These are phyloP conservation scores for Pythium sukuiense DNA, from an alignment of 352 stramenopile species.

Conservation along the genomic window DNA sequence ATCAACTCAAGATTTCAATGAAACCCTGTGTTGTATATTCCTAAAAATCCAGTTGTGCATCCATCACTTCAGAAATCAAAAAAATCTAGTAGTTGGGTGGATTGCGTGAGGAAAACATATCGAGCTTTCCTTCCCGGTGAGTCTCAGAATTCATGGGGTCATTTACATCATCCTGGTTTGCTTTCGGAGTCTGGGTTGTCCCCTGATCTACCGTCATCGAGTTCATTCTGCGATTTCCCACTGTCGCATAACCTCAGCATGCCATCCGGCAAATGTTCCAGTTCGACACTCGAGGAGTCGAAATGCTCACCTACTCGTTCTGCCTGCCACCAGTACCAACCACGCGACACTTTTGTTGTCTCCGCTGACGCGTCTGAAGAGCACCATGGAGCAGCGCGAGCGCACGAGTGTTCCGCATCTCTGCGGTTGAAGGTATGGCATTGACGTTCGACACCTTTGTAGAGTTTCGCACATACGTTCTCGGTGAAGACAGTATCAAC, in stretches of 20 bases:
- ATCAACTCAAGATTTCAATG: too few species aligned
- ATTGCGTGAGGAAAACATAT: too few species aligned
- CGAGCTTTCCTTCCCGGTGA: too few species aligned
- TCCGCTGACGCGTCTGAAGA: constrained; percentile 15
- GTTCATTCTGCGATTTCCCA: constrained; percentile 6
- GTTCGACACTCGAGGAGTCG: constrained; percentile 5
- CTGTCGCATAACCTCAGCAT: not conserved
- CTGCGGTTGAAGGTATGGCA: constrained; percentile 14
- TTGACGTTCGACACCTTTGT: not conserved
- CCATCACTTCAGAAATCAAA: too few species aligned
- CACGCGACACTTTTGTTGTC: constrained; percentile 6
- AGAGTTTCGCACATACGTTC: constrained; percentile 18
- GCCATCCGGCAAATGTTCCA: constrained; percentile 6
- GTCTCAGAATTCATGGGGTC: too few species aligned
- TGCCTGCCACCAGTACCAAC: constrained; percentile 6
- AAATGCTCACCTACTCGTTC: constrained; percentile 14
- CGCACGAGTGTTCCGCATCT: constrained; percentile 1
- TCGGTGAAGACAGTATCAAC: constrained; percentile 1
- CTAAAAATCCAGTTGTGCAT: too few species aligned
- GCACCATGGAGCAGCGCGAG: constrained; percentile 6
- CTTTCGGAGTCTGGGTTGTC: too few species aligned
- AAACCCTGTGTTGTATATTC: too few species aligned
- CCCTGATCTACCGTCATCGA: too few species aligned
- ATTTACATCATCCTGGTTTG: too few species aligned
- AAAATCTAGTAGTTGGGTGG: too few species aligned